A percentile compares a stretch with the other conserved stretches of the same genome.
Evolutionary conservation across 306 rosid genomes (phyloP).

Genomic region (Cucurbita argyrosperma): DNA sequence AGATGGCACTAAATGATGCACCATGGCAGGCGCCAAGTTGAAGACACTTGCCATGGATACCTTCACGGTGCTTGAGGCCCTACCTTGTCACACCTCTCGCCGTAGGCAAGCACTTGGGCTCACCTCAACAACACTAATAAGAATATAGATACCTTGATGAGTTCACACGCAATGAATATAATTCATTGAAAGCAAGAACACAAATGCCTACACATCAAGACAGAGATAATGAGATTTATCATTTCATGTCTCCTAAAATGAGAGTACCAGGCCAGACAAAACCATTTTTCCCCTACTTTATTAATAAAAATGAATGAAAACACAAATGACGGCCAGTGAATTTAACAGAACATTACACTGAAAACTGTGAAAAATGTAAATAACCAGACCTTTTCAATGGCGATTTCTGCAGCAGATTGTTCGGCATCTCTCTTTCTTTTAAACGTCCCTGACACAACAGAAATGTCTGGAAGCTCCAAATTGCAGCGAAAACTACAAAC

Average conservation of each 20-base stretch:
- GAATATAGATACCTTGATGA: not conserved
- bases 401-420: conserved; percentile 83
- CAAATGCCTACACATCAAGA: not conserved
- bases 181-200: not conserved
- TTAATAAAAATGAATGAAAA: not conserved
- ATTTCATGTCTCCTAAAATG: not conserved
- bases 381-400: conserved; percentile 57
- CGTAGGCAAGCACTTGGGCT: not conserved
- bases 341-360: not conserved
- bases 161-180: not conserved
- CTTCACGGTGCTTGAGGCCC: not conserved
- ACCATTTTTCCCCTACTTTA: too few species aligned
- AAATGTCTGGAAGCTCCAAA: conserved; percentile 69
- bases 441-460: conserved; percentile 51
- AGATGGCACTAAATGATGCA: not conserved
- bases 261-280: not conserved
- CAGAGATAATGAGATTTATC: not conserved
- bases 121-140: not conserved
- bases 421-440: conserved; percentile 90
- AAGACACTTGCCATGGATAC: not conserved
- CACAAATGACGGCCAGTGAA: not conserved
- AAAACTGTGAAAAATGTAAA: conserved; percentile 1
- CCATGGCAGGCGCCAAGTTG: not conserved
- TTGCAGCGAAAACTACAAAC: conserved; percentile 60
- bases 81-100: not conserved